A percentile compares a stretch with the other conserved stretches of the same genome.
These are phyloP conservation scores for Delphinella strobiligena DNA, from an alignment of 2,329 filamentous ascomycete genomes.

Conservation along the genomic window DNA sequence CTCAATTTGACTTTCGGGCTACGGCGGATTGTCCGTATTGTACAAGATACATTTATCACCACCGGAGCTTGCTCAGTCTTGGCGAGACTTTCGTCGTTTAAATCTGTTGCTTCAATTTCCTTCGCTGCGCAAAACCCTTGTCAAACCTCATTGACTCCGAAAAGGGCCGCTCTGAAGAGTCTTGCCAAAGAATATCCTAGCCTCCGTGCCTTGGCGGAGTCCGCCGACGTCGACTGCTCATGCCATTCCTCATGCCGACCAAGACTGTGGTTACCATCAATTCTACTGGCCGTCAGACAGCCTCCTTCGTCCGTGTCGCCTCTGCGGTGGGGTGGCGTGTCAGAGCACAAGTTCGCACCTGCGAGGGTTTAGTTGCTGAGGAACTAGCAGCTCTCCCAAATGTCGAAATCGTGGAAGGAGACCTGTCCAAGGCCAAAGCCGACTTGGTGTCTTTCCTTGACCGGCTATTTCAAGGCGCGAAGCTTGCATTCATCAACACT, in stretches of 20 bases:
- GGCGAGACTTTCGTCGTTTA: too few species aligned
- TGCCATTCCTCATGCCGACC: conserved; percentile 20
- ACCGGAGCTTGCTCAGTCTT: not conserved
- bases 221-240: not conserved
- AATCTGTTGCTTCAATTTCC: too few species aligned
- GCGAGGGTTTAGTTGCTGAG: conserved; percentile 75
- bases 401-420: conserved; percentile 59
- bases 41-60: not conserved
- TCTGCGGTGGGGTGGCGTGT: conserved; percentile 89
- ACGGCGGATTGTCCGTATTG: not conserved
- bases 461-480: conserved; percentile 58
- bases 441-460: conserved; percentile 15
- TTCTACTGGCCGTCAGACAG: conserved; percentile 87
- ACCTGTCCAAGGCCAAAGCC: conserved; percentile 38
- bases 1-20: not conserved
- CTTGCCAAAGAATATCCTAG: conserved; percentile 1
- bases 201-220: conserved; percentile 1
- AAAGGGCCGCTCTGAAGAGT: not conserved
- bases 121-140: not conserved
- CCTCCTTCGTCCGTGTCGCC: conserved; percentile 86
- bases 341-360: conserved; percentile 78
- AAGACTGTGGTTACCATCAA: conserved; percentile 94
- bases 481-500: conserved; percentile 94
- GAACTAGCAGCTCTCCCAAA: conserved; percentile 76
- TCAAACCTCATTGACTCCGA: not conserved